These are phyloP conservation scores for Termitomyces titanicus DNA, from an alignment of 768 basidiomycete genomes.

Conservation along the genomic window DNA sequence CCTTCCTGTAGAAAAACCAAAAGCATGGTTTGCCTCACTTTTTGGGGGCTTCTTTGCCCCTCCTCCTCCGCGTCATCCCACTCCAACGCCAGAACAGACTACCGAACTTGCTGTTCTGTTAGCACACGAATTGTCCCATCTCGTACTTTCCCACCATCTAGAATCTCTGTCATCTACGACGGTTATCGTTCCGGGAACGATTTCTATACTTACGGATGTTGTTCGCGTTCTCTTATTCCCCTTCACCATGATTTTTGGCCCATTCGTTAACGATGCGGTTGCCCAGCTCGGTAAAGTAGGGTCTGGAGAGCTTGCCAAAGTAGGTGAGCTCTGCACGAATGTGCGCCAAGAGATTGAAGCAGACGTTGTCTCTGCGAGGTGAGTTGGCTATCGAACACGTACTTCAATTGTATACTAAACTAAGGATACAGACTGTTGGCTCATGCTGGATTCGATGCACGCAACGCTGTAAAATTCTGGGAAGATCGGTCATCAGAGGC, in stretches of 20 bases:
- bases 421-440: conserved; percentile 68
- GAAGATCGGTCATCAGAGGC: conserved; percentile 46
- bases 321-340: conserved; percentile 75
- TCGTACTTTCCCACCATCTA: conserved; percentile 86
- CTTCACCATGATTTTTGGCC: conserved; percentile 86
- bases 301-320: conserved; percentile 67
- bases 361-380: conserved; percentile 85
- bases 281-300: conserved; percentile 77
- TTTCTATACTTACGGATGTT: conserved; percentile 76
- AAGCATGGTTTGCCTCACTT: conserved; percentile 45
- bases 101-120: conserved; percentile 86
- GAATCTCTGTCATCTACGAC: conserved; percentile 86
- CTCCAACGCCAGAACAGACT: conserved; percentile 79
- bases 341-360: conserved; percentile 89
- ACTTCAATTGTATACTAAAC: neutral
- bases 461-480: conserved; percentile 82
- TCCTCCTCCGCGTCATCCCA: conserved; percentile 34
- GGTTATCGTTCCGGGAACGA: conserved; percentile 75
- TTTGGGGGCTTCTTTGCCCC: conserved; percentile 42
- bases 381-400: conserved; percentile 13
- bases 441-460: conserved; percentile 87
- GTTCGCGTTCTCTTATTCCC: conserved; percentile 81
- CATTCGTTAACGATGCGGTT: conserved; percentile 93
- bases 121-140: conserved; percentile 91
- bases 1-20: conserved; percentile 16